phyloP scores from a whole-genome alignment of 208 protist species.

The Herpetomonas tarakana region DNA sequence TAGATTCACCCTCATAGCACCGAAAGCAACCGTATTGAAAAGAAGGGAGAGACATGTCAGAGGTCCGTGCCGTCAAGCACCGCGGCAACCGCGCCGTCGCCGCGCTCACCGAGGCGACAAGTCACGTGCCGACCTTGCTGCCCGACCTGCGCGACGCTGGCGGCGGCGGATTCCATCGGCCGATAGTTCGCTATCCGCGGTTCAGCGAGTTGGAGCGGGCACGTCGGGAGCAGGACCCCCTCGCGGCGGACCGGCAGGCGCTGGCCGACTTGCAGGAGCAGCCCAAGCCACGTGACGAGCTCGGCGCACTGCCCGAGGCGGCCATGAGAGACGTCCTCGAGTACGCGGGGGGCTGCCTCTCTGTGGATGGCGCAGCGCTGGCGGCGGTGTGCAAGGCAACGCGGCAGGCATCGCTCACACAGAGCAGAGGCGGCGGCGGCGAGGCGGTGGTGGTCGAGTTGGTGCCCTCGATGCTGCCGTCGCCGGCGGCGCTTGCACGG shows the following conservation, averaged over 20 bases:
- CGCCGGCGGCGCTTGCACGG: constrained; percentile 15
- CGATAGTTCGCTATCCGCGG: constrained; percentile 32
- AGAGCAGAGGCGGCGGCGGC: not conserved
- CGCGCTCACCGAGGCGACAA: constrained; percentile 38
- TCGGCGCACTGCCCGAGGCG: constrained; percentile 26
- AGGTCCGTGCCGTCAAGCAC: constrained; percentile 7
- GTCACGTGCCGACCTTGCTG: constrained; percentile 13
- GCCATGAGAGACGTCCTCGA: constrained; percentile 30
- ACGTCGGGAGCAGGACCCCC: constrained; percentile 25
- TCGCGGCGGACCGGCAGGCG: constrained; percentile 25
- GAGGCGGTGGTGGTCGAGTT: constrained; percentile 29
- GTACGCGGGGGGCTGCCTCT: constrained; percentile 27
- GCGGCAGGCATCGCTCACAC: constrained; percentile 24
- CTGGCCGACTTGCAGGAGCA: constrained; percentile 29
- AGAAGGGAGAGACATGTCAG: constrained; percentile 9
- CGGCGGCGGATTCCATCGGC: not conserved
- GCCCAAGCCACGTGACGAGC: constrained; percentile 40
- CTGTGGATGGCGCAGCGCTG: constrained; percentile 27
- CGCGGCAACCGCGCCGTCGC: constrained; percentile 64
- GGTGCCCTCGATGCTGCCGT: constrained; percentile 32
- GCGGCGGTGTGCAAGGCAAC: constrained; percentile 44
- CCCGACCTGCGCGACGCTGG: constrained; percentile 16
- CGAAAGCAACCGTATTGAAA: too few species aligned
- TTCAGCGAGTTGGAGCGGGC: constrained; percentile 30
- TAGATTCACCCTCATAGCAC: too few species aligned